Evolutionary conservation across 108 stramenopile genomes (phyloP).

Genomic region (Cyclotella atomus): DNA sequence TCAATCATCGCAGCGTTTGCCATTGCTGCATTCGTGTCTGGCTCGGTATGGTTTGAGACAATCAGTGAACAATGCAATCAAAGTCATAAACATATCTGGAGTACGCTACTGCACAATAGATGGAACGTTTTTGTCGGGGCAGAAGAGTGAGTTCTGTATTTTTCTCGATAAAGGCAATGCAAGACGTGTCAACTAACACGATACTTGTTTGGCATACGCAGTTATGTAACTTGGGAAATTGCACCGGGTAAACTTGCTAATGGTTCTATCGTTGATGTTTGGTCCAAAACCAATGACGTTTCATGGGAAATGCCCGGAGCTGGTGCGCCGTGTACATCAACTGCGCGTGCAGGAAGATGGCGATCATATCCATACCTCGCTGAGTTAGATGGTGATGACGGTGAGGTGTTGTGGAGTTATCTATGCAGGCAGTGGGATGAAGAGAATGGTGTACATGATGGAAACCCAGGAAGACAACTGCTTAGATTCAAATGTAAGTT

Average conservation of each 20-base stretch:
- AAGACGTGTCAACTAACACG: background rate
- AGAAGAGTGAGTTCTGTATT: slow-evolving; percentile 65
- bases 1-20: slow-evolving; percentile 35
- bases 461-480: slow-evolving; percentile 58
- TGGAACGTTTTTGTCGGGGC: slow-evolving; percentile 92
- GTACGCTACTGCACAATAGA: slow-evolving; percentile 78
- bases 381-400: slow-evolving; percentile 76
- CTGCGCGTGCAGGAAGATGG: slow-evolving; percentile 84
- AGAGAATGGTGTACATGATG: slow-evolving; percentile 54
- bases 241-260: slow-evolving; percentile 77
- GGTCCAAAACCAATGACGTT: slow-evolving; percentile 65
- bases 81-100: slow-evolving; percentile 70
- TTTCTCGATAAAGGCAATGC: background rate
- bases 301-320: slow-evolving; percentile 82
- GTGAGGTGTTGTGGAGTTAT: slow-evolving; percentile 78
- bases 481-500: slow-evolving; percentile 74
- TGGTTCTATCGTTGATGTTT: slow-evolving; percentile 86
- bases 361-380: slow-evolving; percentile 85
- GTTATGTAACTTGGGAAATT: slow-evolving; percentile 91
- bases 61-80: slow-evolving; percentile 69
- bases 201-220: background rate
- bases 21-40: slow-evolving; percentile 55
- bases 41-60: slow-evolving; percentile 81
- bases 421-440: slow-evolving; percentile 84
- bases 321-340: slow-evolving; percentile 84